Conservation (phyloP, 2,329 filamentous ascomycete species). For the Pezicula rhizophila region DNA sequence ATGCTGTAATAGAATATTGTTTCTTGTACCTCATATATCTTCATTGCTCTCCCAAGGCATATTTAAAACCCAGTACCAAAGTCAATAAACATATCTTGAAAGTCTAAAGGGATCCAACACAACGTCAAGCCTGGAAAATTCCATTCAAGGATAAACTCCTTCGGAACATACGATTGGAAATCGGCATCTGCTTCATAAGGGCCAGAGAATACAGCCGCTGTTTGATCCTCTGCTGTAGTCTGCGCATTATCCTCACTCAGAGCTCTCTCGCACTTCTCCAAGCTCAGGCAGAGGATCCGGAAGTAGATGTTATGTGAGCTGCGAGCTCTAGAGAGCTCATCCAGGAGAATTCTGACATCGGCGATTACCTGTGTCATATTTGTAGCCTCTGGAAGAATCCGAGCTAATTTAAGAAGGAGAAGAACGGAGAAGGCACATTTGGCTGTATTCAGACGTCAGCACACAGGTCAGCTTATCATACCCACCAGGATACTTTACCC, state of each 20-base stretch:
- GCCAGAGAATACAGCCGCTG: slow-evolving; percentile 27
- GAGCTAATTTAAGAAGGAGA: slow-evolving; percentile 45
- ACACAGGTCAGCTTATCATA: background rate
- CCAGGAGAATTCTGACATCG: slow-evolving; percentile 36
- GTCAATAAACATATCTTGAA: slow-evolving; percentile 15
- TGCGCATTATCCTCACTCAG: slow-evolving; percentile 30
- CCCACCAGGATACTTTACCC: slow-evolving; percentile 17
- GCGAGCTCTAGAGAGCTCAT: slow-evolving; percentile 33
- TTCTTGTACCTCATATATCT: too few species aligned
- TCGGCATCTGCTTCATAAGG: slow-evolving; percentile 32
- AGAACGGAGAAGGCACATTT: slow-evolving; percentile 53
- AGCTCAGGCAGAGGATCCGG: slow-evolving; percentile 40
- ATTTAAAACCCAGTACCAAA: slow-evolving; percentile 11
- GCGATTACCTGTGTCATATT: slow-evolving; percentile 31
- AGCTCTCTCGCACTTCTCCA: slow-evolving; percentile 43
- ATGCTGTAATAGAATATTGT: too few species aligned
- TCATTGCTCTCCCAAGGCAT: too few species aligned
- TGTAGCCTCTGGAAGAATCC: slow-evolving; percentile 37
- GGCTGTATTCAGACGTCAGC: slow-evolving; percentile 23
- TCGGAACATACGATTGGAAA: slow-evolving; percentile 46
- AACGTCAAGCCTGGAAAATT: slow-evolving; percentile 47
- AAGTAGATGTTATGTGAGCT: slow-evolving; percentile 41
- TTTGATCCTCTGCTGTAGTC: slow-evolving; percentile 4
- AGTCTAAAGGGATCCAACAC: slow-evolving; percentile 35
- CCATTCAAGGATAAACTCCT: slow-evolving; percentile 52